Evolutionary conservation across 2,329 filamentous ascomycete genomes (phyloP).

Genomic region (Cladobotryum mycophilum): DNA sequence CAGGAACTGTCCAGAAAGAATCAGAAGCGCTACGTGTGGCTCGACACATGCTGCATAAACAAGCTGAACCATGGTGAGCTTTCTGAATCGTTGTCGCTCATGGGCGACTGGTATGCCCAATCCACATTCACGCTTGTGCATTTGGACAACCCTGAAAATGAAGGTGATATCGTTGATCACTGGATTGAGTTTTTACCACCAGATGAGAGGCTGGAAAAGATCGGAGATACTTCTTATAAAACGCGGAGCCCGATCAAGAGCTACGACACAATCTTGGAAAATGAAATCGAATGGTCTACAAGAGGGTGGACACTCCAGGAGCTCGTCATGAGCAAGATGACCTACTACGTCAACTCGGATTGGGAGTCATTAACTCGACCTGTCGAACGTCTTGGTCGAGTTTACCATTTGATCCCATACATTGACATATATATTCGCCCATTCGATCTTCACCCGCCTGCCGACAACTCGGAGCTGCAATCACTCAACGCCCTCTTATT

Average conservation of each 20-base stretch:
- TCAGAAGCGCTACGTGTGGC: constrained; percentile 4
- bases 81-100: constrained; percentile 9
- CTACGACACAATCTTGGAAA: not conserved
- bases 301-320: constrained; percentile 9
- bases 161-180: not conserved
- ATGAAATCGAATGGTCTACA: not conserved
- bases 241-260: not conserved
- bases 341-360: constrained; percentile 4
- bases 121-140: constrained; percentile 8
- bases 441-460: too few species aligned
- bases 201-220: too few species aligned
- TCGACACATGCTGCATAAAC: constrained; percentile 10
- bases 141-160: constrained; percentile 5
- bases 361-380: constrained; percentile 6
- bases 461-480: not conserved
- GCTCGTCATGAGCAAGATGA: constrained; percentile 10
- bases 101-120: constrained; percentile 11
- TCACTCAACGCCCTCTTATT: too few species aligned
- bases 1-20: not conserved
- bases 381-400: constrained; percentile 2
- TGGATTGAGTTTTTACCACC: too few species aligned
- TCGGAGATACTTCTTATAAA: too few species aligned
- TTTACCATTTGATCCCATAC: constrained; percentile 5
- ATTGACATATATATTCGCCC: constrained; percentile 1
- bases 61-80: constrained; percentile 7